These are phyloP conservation scores for Lolium multiflorum DNA, from an alignment of 176 grass and related monocot genomes.

Conservation along the genomic window DNA sequence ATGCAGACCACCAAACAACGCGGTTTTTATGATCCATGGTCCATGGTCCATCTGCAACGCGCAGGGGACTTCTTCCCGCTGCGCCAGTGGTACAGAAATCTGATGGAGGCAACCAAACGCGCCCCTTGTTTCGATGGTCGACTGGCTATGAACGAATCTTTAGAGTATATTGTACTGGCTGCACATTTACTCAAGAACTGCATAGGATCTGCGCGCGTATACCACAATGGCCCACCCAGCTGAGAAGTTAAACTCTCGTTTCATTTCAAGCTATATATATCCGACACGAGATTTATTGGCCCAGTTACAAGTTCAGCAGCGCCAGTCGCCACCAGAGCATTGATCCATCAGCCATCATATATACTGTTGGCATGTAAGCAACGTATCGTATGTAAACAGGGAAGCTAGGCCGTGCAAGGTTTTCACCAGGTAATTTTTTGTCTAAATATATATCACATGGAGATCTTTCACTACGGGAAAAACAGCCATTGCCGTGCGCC, in stretches of 20 bases:
- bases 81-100: no score
- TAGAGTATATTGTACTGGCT: neutral
- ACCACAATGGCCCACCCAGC: neutral
- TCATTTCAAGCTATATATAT: neutral
- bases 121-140: neutral
- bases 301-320: constrained; percentile 10
- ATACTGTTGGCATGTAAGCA: neutral
- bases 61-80: no score
- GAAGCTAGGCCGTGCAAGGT: no score
- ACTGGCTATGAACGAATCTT: neutral
- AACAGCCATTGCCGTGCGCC: no score
- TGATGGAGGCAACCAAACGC: no score
- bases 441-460: no score
- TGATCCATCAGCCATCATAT: neutral
- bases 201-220: neutral
- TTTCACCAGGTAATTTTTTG: no score
- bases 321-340: neutral
- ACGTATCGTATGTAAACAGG: no score
- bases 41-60: no score
- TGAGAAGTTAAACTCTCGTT: neutral
- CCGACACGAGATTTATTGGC: neutral
- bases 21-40: no score
- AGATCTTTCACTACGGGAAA: no score
- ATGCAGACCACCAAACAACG: no score
- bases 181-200: neutral